A percentile compares a stretch with the other conserved stretches of the same genome.
Conservation (phyloP, 768 basidiomycete genomes). For the Suillus lakei region DNA sequence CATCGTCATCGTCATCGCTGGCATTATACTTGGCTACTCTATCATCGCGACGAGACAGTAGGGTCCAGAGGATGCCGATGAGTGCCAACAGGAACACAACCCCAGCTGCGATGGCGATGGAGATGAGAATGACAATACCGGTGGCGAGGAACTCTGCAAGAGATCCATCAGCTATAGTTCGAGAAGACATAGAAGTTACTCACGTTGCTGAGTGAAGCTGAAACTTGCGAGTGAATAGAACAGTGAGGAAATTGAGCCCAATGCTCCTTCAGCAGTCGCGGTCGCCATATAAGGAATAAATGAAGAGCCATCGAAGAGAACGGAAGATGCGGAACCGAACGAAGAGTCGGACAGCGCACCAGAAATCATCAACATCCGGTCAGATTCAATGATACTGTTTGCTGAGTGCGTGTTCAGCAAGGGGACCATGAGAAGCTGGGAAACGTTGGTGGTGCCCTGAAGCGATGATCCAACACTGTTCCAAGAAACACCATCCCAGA, state of each 20-base stretch:
- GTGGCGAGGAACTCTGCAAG: conserved; percentile 80
- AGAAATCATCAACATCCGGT: conserved; percentile 91
- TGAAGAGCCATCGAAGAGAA: conserved; percentile 83
- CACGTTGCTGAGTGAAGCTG: conserved; percentile 73
- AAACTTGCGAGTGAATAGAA: conserved; percentile 85
- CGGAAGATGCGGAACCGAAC: conserved; percentile 82
- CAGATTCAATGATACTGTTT: conserved; percentile 74
- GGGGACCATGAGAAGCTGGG: conserved; percentile 91
- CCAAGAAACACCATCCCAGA: conserved; percentile 89
- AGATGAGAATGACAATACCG: conserved; percentile 95
- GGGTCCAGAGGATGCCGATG: conserved; percentile 86
- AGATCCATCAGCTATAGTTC: conserved; percentile 16
- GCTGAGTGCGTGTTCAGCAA: conserved; percentile 73
- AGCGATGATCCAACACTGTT: conserved; percentile 62
- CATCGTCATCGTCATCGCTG: conserved; percentile 74
- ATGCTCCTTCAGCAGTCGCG: conserved; percentile 61
- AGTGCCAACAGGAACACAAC: conserved; percentile 88
- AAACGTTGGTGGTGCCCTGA: conserved; percentile 62
- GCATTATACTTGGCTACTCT: conserved; percentile 65
- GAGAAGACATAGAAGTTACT: conserved; percentile 35
- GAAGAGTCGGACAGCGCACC: conserved; percentile 71
- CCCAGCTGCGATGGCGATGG: conserved; percentile 95
- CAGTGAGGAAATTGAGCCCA: conserved; percentile 75
- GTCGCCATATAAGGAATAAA: conserved; percentile 86
- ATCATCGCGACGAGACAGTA: conserved; percentile 84